Conservation (phyloP, 2,329 filamentous ascomycete species). For the Orbilia brochopaga region DNA sequence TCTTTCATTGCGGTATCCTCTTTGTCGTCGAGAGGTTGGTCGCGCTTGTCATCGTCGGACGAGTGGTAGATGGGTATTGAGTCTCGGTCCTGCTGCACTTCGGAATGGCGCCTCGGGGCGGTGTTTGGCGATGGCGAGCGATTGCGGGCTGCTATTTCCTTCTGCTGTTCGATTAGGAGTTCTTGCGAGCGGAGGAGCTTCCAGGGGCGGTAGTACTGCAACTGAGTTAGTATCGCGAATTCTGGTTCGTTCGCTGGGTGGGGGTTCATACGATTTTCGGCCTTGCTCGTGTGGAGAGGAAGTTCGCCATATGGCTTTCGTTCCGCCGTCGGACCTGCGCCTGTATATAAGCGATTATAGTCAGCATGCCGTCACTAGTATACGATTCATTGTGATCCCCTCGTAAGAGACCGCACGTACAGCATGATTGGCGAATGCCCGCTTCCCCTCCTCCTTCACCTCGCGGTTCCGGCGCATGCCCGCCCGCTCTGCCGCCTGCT, state of each 20-base stretch:
- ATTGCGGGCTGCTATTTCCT: slow-evolving; percentile 42
- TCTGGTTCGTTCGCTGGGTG: background rate
- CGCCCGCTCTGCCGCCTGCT: slow-evolving; percentile 38
- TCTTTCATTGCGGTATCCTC: slow-evolving; percentile 37
- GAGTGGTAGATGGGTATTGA: slow-evolving; percentile 12
- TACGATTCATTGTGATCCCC: background rate
- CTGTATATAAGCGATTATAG: background rate
- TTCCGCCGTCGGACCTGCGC: slow-evolving; percentile 35
- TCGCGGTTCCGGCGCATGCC: slow-evolving; percentile 34
- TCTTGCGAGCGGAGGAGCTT: slow-evolving; percentile 50
- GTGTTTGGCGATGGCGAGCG: slow-evolving; percentile 25
- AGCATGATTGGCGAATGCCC: slow-evolving; percentile 41
- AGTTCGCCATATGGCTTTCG: slow-evolving; percentile 49
- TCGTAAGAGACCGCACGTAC: slow-evolving; percentile 14
- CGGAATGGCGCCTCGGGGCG: slow-evolving; percentile 3
- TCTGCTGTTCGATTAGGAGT: slow-evolving; percentile 43
- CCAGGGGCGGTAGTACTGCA: slow-evolving; percentile 49
- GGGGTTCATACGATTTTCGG: slow-evolving; percentile 36
- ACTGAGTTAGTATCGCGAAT: background rate
- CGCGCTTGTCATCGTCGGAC: slow-evolving; percentile 3
- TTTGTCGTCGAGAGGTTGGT: slow-evolving; percentile 9
- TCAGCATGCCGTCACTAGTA: background rate
- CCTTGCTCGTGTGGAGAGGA: slow-evolving; percentile 34
- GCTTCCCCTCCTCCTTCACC: slow-evolving; percentile 43
- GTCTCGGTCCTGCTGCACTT: slow-evolving; percentile 9